Evolutionary conservation across 1,139 yeast genomes (phyloP).

Genomic region (Kodamaea alishanica): DNA sequence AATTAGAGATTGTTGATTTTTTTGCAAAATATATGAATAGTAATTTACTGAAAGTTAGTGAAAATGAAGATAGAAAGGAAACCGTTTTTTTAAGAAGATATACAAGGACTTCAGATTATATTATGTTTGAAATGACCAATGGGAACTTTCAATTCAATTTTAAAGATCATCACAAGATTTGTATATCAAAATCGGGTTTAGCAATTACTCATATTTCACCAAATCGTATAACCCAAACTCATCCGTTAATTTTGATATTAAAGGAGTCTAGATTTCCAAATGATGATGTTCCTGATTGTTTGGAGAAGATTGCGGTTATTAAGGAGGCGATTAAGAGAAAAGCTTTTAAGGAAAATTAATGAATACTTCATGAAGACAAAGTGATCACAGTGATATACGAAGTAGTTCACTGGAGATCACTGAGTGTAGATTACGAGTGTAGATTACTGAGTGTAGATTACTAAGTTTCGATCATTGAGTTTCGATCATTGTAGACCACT

Average conservation of each 20-base stretch:
- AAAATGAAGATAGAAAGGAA: slow-evolving; percentile 53
- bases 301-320: slow-evolving; percentile 34
- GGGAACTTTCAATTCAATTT: slow-evolving; percentile 93
- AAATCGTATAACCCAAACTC: slow-evolving; percentile 67
- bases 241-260: slow-evolving; percentile 57
- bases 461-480: too few relatives aligned
- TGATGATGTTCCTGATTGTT: slow-evolving; percentile 50
- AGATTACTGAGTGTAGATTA: too few relatives aligned
- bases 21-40: slow-evolving; percentile 82
- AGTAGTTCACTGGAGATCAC: neutral
- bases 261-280: slow-evolving; percentile 62
- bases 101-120: slow-evolving; percentile 71
- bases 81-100: slow-evolving; percentile 77
- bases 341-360: slow-evolving; percentile 30
- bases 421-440: too few relatives aligned
- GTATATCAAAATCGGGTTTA: slow-evolving; percentile 71
- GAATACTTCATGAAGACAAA: neutral
- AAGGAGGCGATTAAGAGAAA: slow-evolving; percentile 42
- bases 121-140: slow-evolving; percentile 91
- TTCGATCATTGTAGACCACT: too few relatives aligned
- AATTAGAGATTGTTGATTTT: slow-evolving; percentile 77
- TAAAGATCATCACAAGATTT: slow-evolving; percentile 88
- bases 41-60: slow-evolving; percentile 72
- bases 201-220: slow-evolving; percentile 82
- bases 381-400: neutral